These are phyloP conservation scores for Bjerkandera adusta DNA, from an alignment of 1,284 basidiomycete genomes.

Conservation along the genomic window DNA sequence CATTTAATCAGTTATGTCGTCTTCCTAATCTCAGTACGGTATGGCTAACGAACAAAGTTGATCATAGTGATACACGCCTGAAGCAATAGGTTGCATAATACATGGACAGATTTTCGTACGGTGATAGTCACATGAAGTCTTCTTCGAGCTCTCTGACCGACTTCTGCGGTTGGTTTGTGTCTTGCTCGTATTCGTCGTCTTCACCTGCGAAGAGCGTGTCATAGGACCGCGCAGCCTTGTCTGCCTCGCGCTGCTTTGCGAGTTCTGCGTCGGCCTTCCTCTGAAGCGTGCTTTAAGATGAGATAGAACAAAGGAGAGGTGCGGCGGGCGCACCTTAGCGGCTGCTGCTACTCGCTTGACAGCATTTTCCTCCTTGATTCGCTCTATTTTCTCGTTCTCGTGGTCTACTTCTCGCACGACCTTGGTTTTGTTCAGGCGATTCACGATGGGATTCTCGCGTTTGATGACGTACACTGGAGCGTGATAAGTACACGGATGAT, in stretches of 20 bases:
- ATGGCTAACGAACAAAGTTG: too few species aligned
- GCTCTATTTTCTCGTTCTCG: conserved; percentile 83
- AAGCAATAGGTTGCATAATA: too few species aligned
- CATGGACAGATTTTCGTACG: too few species aligned
- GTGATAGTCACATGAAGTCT: conserved; percentile 36
- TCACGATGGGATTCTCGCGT: conserved; percentile 89
- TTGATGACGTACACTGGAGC: conserved; percentile 71
- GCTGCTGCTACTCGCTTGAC: conserved; percentile 64
- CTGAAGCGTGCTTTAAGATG: conserved; percentile 43
- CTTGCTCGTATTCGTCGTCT: conserved; percentile 41
- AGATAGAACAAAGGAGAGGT: too few species aligned
- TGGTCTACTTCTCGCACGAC: conserved; percentile 84
- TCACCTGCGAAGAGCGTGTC: conserved; percentile 57
- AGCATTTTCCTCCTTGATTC: conserved; percentile 75
- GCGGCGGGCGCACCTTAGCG: conserved; percentile 54
- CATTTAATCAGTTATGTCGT: too few species aligned
- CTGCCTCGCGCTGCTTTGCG: conserved; percentile 63
- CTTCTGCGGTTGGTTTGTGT: conserved; percentile 38
- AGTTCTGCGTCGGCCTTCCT: conserved; percentile 73
- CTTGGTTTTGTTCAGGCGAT: conserved; percentile 95
- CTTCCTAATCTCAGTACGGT: too few species aligned
- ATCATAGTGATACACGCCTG: too few species aligned
- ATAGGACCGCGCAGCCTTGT: conserved; percentile 78
- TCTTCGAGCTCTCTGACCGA: conserved; percentile 68
- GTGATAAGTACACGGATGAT: background rate